phyloP scores from a whole-genome alignment of 352 stramenopile species.

The Globisporangium apiculatum region DNA sequence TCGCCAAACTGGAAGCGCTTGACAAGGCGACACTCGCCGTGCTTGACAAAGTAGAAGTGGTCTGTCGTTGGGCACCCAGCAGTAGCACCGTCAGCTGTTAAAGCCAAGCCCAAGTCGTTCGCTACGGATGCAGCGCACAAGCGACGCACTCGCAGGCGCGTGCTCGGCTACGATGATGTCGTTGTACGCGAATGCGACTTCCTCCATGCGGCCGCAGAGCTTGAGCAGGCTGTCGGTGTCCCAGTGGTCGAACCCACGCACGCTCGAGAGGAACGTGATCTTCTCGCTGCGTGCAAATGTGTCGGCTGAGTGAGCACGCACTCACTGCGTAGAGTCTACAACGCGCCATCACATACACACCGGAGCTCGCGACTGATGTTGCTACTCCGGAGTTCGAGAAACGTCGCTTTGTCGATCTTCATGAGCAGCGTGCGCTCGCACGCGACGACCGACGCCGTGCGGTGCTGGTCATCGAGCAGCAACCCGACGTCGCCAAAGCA shows the following conservation, averaged over 20 bases:
- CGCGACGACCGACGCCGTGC: slow-evolving; percentile 61
- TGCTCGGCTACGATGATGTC: slow-evolving; percentile 49
- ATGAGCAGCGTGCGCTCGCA: slow-evolving; percentile 62
- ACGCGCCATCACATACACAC: slow-evolving; percentile 15
- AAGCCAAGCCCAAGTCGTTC: background rate
- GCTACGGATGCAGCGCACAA: background rate
- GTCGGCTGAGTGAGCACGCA: no score
- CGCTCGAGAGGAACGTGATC: slow-evolving; percentile 42
- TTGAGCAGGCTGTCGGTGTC: slow-evolving; percentile 49
- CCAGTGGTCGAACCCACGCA: slow-evolving; percentile 52
- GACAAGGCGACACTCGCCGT: slow-evolving; percentile 56
- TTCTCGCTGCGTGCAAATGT: slow-evolving; percentile 35
- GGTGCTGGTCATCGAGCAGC: slow-evolving; percentile 43
- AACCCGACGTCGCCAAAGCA: slow-evolving; percentile 68
- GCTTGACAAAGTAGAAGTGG: slow-evolving; percentile 57
- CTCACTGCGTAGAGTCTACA: no score
- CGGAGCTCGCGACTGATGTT: slow-evolving; percentile 47
- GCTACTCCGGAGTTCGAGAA: slow-evolving; percentile 48
- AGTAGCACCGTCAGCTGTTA: background rate
- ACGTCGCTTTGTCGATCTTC: slow-evolving; percentile 60
- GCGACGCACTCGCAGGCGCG: slow-evolving; percentile 39
- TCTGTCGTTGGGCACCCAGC: slow-evolving; percentile 13
- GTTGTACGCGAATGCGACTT: slow-evolving; percentile 53
- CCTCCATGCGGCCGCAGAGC: slow-evolving; percentile 57
- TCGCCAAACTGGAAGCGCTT: slow-evolving; percentile 28